phyloP scores from a whole-genome alignment of 176 grass and related monocot species.

The Saccharum spontaneum region DNA sequence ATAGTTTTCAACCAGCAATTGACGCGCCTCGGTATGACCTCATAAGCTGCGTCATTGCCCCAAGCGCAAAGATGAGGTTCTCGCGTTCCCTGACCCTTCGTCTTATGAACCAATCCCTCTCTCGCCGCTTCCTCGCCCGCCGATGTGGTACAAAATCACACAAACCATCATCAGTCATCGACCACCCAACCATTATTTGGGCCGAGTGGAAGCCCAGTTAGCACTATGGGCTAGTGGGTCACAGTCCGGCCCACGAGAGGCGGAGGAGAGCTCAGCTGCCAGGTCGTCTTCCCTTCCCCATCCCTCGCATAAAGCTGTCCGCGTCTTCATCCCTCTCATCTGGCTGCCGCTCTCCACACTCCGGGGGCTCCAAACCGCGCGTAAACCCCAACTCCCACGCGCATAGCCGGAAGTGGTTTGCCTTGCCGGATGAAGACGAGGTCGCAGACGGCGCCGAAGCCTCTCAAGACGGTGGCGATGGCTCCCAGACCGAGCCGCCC shows the following conservation, averaged over 20 bases:
- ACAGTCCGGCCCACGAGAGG: not conserved
- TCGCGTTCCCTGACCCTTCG: accelerated
- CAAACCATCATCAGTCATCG: not conserved
- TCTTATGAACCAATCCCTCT: not conserved
- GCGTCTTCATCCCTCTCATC: not conserved
- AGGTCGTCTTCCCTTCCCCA: not conserved
- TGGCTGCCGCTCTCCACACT: not conserved
- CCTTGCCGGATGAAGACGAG: constrained; percentile 72
- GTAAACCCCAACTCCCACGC: not conserved
- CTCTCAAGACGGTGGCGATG: constrained; percentile 47
- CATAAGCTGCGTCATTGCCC: constrained; percentile 91
- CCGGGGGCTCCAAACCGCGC: not conserved
- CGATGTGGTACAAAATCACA: constrained; percentile 19
- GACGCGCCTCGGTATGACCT: constrained; percentile 86
- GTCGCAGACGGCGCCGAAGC: constrained; percentile 54
- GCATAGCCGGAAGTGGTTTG: not conserved
- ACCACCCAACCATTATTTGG: not conserved
- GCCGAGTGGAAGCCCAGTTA: not conserved
- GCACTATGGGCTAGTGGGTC: too few relatives aligned
- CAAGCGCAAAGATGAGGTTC: constrained; percentile 64
- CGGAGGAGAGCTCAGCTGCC: not conserved
- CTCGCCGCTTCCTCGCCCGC: too few relatives aligned
- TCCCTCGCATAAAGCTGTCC: not conserved
- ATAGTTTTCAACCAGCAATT: constrained; percentile 99
- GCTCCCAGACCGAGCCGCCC: constrained; percentile 23